These are phyloP conservation scores for Salvia sclarea DNA, from an alignment of 305 asterid species.

Conservation along the genomic window DNA sequence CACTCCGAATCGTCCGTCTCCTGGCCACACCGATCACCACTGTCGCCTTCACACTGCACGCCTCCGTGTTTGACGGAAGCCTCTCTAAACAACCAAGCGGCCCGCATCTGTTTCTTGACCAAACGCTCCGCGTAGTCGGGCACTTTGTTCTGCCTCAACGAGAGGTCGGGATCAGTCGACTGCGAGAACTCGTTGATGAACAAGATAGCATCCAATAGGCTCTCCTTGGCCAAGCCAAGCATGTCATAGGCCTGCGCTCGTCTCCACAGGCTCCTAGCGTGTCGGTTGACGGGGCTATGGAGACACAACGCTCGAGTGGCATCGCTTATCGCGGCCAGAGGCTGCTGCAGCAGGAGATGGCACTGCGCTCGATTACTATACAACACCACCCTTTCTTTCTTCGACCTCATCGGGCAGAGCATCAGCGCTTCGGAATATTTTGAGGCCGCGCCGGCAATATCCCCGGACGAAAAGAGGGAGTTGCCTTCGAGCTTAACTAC, in stretches of 20 bases:
- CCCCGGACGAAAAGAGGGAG: conserved; percentile 83
- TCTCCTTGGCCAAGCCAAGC: conserved; percentile 92
- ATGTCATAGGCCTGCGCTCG: conserved; percentile 98
- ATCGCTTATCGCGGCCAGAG: conserved; percentile 87
- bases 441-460: conserved; percentile 79
- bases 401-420: conserved; percentile 88
- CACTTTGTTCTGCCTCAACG: conserved; percentile 84
- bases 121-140: conserved; percentile 94
- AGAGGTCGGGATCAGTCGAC: conserved; percentile 80
- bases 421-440: conserved; percentile 86
- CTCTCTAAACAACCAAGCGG: conserved; percentile 94
- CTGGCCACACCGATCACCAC: conserved; percentile 58
- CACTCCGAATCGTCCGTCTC: conserved; percentile 95
- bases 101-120: conserved; percentile 95
- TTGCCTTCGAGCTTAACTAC: conserved; percentile 97
- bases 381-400: conserved; percentile 84
- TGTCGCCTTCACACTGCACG: conserved; percentile 73
- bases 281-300: conserved; percentile 88
- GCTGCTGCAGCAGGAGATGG: conserved; percentile 82
- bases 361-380: conserved; percentile 96
- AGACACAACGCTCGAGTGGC: conserved; percentile 89
- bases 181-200: conserved; percentile 92
- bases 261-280: conserved; percentile 96
- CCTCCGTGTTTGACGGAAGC: conserved; percentile 89
- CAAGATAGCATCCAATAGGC: conserved; percentile 86